Base-by-base conservation (phyloP, 345 rosid genomes). In the Physaria fendleri region DNA sequence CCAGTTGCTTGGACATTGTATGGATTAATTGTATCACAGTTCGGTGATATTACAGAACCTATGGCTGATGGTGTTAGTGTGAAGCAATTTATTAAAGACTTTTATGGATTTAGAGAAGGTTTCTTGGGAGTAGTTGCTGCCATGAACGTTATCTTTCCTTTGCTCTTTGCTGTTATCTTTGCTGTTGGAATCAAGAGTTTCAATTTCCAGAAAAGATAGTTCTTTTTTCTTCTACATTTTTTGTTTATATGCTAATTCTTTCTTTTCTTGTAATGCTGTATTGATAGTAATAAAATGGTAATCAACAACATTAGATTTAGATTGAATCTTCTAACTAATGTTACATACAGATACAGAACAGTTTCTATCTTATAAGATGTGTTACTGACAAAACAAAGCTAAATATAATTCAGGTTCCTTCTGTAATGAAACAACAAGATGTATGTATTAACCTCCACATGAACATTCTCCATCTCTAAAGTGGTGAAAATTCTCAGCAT, bases 391-490 rank as follows among this genome's bases (percentile, higher is more conserved):
- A 44, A 49, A 42, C 37, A 60, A 68, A 52, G 42, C 61, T 59
- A 56, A 27, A 38, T 38, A n/a, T 17, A 43, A 50, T 40, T 45
- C 44, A 41, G 43, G 24, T 22, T 58, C 50, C 45, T 9, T 67
- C 52, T 59, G 59, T 59, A 58, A 40, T 40, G 14, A 58, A 8
- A 27, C 46, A 47, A 47, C 58, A 59, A 33, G 43, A 52, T 37
- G 66, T 18, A 29, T 67, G 38, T 59, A 17, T 42, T 75, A 76
- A 66, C 68, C 85, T 22, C 93, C 82, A 71, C 95, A 87, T 49
- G 95, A 87, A 74, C 97, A 87, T 40, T 71, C 67, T 59, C 95
- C 95, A 64, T 80, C 85, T 76, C 59, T 79, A 55, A 90, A 90
- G 76, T 85, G 85, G 78, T 87, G 93, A 54, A 85, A 85, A 5